Conservation (phyloP, 2,329 filamentous ascomycete genomes). For the Trichoderma koningii region DNA sequence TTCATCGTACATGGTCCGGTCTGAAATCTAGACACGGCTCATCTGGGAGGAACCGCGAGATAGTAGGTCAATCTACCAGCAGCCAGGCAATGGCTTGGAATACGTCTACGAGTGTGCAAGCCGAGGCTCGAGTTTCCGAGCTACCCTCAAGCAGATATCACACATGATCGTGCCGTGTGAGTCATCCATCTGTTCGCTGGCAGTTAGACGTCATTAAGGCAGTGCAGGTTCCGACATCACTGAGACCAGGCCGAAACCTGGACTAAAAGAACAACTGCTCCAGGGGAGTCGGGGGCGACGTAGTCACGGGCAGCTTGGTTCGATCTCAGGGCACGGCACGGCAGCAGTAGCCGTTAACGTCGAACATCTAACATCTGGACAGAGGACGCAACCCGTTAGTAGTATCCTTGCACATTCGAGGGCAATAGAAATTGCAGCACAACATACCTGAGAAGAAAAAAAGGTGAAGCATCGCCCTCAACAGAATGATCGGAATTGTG, state of each 20-base stretch:
- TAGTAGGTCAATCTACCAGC: neutral
- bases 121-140: neutral
- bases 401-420: conserved; percentile 33
- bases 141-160: neutral
- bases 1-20: neutral
- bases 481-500: conserved; percentile 94
- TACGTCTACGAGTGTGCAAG: neutral
- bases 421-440: neutral
- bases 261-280: neutral
- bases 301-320: neutral
- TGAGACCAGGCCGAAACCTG: too few relatives aligned
- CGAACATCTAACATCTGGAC: neutral
- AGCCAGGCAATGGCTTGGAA: neutral
- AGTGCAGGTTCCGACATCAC: neutral
- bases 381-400: conserved; percentile 30
- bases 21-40: neutral
- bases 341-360: neutral
- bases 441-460: conserved; percentile 36
- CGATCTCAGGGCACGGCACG: neutral
- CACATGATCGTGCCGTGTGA: neutral
- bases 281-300: neutral
- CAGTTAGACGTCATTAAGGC: neutral
- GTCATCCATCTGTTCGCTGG: neutral
- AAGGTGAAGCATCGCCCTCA: conserved; percentile 66
- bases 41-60: neutral